Conservation (phyloP, 306 rosid genomes). For the Inga leiocalycina region DNA sequence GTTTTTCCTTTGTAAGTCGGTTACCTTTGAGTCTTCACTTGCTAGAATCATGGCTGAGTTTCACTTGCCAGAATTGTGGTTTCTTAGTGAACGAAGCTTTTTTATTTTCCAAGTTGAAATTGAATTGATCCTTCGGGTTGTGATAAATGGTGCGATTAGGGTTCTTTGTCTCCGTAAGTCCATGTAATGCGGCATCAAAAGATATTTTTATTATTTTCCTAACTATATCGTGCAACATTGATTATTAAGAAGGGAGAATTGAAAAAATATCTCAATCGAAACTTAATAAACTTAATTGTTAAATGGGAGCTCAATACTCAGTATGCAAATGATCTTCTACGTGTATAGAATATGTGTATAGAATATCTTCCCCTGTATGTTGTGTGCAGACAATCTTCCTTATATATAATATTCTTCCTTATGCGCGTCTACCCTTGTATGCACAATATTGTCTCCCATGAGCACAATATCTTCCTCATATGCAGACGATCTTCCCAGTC, state of each 20-base stretch:
- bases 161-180: not conserved
- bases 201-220: not conserved
- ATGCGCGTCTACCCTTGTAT: too few relatives aligned
- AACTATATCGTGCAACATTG: not conserved
- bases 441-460: too few relatives aligned
- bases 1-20: not conserved
- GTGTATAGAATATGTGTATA: too few relatives aligned
- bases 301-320: too few relatives aligned
- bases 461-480: too few relatives aligned
- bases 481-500: too few relatives aligned
- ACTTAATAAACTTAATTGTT: too few relatives aligned
- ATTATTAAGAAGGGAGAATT: not conserved
- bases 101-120: not conserved
- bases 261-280: too few relatives aligned
- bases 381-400: too few relatives aligned
- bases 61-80: not conserved
- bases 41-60: not conserved
- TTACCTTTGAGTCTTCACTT: slow-evolving; percentile 1
- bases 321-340: too few relatives aligned
- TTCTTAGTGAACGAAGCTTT: slow-evolving; percentile 11
- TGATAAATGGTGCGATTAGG: slow-evolving; percentile 2
- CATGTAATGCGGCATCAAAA: not conserved
- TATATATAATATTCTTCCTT: too few relatives aligned
- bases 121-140: not conserved
- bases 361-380: too few relatives aligned